Base-by-base conservation (phyloP, 208 protist species). In the Borovskyia barvae region DNA sequence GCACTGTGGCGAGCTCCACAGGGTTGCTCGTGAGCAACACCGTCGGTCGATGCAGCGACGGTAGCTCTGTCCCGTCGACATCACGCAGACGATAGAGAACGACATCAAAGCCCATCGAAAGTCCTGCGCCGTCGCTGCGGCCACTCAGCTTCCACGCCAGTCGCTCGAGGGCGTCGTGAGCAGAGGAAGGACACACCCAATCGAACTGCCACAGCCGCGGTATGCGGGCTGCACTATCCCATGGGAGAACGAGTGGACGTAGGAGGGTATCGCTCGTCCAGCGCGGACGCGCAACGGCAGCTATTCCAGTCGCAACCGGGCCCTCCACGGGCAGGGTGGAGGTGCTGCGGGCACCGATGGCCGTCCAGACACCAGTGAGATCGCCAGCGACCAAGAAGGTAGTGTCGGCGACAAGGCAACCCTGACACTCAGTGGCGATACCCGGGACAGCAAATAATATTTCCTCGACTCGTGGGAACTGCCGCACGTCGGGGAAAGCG, bases 391-490 rank as follows among this genome's bases (percentile, higher is more conserved):
- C 76, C 47, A 87, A 92, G 54, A 92, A 93, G 39, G 82, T 90
- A 30, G 80, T 87, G 72, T 95, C 86, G 9, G 90, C 83, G 45
- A 95, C 73, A 19, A 95, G 72, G 64, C 90, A 95, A 26, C 90
- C 90, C 2, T 66, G 76, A 60, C 90, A 95, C 51, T 85, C 71
- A 4, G 90, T 95, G 2, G 86, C 66, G 33, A 95, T 86, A 35
- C 90, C 90, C 2, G 90, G 90, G 22, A 95, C 85, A 7, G 86
- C 84, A 28, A 93, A 92, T n/a, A 93, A 58, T 63, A 95, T 89
- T 56, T 93, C 83, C 71, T 95, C 90, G 15, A 95, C 62, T 24
- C 75, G 82, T 53, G 74, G 83, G 66, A 95, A 95, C 26, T 66
- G 67, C 1, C 84, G 83, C 45, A 92, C 68, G 14, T 66, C 54